Evolutionary conservation across 2,329 filamentous ascomycete species (phyloP).

Genomic region (Fusarium floridanum): DNA sequence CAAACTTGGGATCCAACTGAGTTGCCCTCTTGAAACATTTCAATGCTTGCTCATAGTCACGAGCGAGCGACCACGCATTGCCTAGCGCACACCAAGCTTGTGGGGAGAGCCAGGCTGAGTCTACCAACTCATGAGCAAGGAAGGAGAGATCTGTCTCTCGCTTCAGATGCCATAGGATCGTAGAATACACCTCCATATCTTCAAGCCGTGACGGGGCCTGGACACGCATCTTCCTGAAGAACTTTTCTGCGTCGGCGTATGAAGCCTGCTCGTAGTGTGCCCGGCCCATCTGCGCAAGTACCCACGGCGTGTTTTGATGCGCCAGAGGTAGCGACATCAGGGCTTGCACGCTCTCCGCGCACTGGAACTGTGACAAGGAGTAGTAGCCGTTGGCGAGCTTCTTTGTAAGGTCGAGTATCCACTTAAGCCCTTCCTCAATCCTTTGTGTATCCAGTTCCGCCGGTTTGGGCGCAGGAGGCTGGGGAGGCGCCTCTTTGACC

Average conservation of each 20-base stretch:
- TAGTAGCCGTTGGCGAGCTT: conserved; percentile 87
- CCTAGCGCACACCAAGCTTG: conserved; percentile 97
- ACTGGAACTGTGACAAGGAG: conserved; percentile 82
- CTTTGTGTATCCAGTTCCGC: conserved; percentile 69
- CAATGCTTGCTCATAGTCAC: conserved; percentile 94
- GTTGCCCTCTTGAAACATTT: conserved; percentile 95
- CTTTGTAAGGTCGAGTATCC: conserved; percentile 83
- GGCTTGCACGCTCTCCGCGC: conserved; percentile 79
- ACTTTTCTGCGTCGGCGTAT: conserved; percentile 88
- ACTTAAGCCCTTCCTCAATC: conserved; percentile 81
- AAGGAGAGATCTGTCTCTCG: conserved; percentile 92
- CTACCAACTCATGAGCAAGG: conserved; percentile 89
- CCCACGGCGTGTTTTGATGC: conserved; percentile 94
- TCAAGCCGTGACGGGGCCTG: conserved; percentile 86
- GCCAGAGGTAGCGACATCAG: conserved; percentile 77
- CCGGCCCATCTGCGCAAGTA: conserved; percentile 89
- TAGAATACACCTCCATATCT: conserved; percentile 99
- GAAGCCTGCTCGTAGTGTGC: conserved; percentile 91
- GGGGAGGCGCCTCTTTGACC: conserved; percentile 57
- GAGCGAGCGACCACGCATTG: conserved; percentile 92
- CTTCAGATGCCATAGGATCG: conserved; percentile 98
- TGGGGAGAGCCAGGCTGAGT: conserved; percentile 87
- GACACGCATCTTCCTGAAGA: conserved; percentile 83
- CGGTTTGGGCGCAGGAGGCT: conserved; percentile 54
- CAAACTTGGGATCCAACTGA: conserved; percentile 89